These are phyloP conservation scores for Chlamydomonas applanata DNA, from an alignment of 139 green algal species.

Conservation along the genomic window DNA sequence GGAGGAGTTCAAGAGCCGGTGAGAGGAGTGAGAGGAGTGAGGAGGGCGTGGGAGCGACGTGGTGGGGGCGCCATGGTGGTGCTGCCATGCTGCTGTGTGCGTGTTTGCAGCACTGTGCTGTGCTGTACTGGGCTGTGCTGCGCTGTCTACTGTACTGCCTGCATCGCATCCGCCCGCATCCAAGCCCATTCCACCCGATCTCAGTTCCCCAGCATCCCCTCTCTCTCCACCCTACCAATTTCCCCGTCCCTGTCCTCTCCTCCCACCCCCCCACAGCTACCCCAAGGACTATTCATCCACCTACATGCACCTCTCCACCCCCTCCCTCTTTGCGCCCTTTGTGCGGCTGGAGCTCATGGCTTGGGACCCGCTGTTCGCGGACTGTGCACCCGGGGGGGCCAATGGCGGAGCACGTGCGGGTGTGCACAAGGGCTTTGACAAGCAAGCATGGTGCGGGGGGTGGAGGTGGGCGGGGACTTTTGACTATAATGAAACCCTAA, in stretches of 20 bases:
- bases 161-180: too few species aligned
- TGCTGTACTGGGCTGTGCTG: too few species aligned
- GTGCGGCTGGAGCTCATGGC: conserved; percentile 87
- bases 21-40: background rate
- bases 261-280: conserved; percentile 23
- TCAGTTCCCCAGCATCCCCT: too few species aligned
- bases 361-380: conserved; percentile 84
- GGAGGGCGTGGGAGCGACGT: background rate
- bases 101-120: background rate
- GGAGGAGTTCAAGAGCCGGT: conserved; percentile 60
- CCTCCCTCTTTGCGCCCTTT: conserved; percentile 91
- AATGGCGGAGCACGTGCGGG: background rate
- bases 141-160: too few species aligned
- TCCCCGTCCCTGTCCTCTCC: background rate
- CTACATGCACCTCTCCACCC: conserved; percentile 77
- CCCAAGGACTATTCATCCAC: conserved; percentile 47
- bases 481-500: too few species aligned
- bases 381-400: background rate
- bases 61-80: background rate
- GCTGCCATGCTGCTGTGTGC: background rate
- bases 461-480: too few species aligned
- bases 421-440: conserved; percentile 57
- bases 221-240: background rate
- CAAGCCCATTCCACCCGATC: background rate
- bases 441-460: conserved; percentile 49